Evolutionary conservation across 1,284 basidiomycete species (phyloP).

Genomic region (Pisolithus thermaeus): DNA sequence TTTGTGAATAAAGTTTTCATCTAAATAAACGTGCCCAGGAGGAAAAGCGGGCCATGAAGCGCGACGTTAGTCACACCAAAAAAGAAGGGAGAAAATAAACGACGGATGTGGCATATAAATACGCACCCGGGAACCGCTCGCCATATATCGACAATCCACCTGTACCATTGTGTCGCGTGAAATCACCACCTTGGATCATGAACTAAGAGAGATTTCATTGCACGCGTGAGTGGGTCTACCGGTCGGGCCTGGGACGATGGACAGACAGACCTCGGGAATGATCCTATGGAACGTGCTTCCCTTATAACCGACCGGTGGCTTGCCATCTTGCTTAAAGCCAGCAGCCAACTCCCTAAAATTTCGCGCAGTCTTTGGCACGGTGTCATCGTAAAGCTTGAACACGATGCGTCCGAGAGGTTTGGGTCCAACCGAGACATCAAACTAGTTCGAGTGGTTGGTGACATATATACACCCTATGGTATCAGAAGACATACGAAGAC

Average conservation of each 20-base stretch:
- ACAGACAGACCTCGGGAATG: constrained; percentile 55
- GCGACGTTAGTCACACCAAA: neutral
- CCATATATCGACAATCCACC: constrained; percentile 93
- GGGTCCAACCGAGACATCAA: constrained; percentile 75
- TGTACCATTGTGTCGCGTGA: constrained; percentile 71
- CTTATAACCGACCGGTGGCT: constrained; percentile 56
- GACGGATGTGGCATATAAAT: neutral
- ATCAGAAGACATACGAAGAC: constrained; percentile 41
- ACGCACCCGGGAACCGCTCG: constrained; percentile 63
- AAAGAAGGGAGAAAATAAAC: neutral
- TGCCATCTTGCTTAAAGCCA: constrained; percentile 49
- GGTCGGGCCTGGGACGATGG: neutral
- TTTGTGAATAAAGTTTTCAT: constrained; percentile 82
- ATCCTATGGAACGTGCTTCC: constrained; percentile 81
- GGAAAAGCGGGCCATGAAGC: neutral
- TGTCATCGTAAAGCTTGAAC: constrained; percentile 66
- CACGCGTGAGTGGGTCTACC: neutral
- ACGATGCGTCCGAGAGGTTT: constrained; percentile 69
- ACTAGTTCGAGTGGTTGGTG: constrained; percentile 39
- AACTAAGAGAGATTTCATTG: constrained; percentile 41
- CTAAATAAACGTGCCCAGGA: constrained; percentile 30
- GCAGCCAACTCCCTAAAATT: constrained; percentile 79
- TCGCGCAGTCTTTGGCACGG: constrained; percentile 67
- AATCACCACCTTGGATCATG: constrained; percentile 84
- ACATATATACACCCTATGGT: neutral